Evolutionary conservation across 495 filamentous ascomycete genomes (phyloP).

Genomic region (Penicillium silybi): DNA sequence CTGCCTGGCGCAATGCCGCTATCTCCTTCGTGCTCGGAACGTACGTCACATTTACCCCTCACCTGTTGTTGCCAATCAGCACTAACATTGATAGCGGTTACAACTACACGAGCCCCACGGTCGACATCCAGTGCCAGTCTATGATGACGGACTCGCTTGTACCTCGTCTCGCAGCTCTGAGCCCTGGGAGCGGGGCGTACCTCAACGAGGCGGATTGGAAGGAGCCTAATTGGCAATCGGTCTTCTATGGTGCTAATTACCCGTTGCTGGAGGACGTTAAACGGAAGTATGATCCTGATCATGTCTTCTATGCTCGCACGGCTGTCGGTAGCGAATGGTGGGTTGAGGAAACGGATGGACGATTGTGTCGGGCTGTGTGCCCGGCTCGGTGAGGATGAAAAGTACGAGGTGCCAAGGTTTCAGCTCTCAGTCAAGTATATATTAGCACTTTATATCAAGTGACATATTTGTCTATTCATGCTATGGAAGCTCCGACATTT

Average conservation of each 20-base stretch:
- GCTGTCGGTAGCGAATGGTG: slow-evolving; percentile 51
- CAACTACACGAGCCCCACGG: background rate
- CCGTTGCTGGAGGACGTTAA: slow-evolving; percentile 40
- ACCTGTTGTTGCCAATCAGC: background rate
- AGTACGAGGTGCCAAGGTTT: background rate
- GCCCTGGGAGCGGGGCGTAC: slow-evolving; percentile 8
- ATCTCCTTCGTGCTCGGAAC: slow-evolving; percentile 3
- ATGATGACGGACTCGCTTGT: slow-evolving; percentile 12
- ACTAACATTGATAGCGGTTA: background rate
- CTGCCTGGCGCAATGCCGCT: slow-evolving; percentile 27
- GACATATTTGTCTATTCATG: background rate
- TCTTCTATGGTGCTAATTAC: slow-evolving; percentile 28
- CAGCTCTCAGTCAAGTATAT: background rate
- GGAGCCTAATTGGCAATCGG: slow-evolving; percentile 14
- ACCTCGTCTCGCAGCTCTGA: slow-evolving; percentile 1
- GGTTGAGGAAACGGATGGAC: slow-evolving; percentile 9
- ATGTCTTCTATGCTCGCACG: slow-evolving; percentile 46
- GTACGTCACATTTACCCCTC: background rate
- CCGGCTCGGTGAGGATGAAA: slow-evolving; percentile 18
- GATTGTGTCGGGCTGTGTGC: slow-evolving; percentile 33
- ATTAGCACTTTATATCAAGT: background rate
- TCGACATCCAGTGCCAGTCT: background rate
- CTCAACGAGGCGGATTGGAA: slow-evolving; percentile 13
- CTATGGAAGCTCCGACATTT: background rate
- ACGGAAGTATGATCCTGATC: slow-evolving; percentile 46